Conservation (phyloP, 768 basidiomycete species). For the Pleurotus pulmonarius region DNA sequence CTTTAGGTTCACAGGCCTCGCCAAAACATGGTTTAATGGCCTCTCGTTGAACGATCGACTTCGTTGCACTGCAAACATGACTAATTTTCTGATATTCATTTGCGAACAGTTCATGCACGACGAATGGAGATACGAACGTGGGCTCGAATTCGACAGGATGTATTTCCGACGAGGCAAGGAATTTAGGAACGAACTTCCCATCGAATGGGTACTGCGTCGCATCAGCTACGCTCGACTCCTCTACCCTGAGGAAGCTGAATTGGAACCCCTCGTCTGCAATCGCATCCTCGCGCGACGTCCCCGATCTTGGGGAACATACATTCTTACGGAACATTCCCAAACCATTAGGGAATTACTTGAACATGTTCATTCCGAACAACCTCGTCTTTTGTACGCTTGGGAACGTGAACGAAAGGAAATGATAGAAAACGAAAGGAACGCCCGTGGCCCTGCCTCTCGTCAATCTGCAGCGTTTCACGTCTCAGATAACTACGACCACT, state of each 20-base stretch:
- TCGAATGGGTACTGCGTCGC: background rate
- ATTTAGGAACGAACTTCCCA: background rate
- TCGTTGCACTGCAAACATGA: too few relatives aligned
- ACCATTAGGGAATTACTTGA: background rate
- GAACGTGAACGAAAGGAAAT: background rate
- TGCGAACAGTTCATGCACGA: conserved; percentile 13
- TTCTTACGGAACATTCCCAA: background rate
- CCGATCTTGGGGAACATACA: background rate
- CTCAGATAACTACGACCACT: too few relatives aligned
- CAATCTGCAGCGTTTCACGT: too few relatives aligned
- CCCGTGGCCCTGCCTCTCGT: too few relatives aligned
- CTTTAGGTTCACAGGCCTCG: background rate
- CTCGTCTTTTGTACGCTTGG: background rate
- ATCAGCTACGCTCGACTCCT: background rate
- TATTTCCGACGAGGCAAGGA: conserved; percentile 2
- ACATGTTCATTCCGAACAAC: background rate
- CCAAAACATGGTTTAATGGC: too few relatives aligned
- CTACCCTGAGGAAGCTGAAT: background rate
- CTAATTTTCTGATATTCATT: conserved; percentile 3
- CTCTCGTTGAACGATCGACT: too few relatives aligned
- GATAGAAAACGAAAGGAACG: background rate
- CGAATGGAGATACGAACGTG: conserved; percentile 5
- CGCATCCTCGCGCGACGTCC: too few relatives aligned
- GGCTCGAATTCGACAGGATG: conserved; percentile 14
- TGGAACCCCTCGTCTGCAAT: too few relatives aligned